A percentile compares a stretch with the other conserved stretches of the same genome.
Evolutionary conservation across 257 asterid species (phyloP).

Genomic region (Nicotiana paniculata): DNA sequence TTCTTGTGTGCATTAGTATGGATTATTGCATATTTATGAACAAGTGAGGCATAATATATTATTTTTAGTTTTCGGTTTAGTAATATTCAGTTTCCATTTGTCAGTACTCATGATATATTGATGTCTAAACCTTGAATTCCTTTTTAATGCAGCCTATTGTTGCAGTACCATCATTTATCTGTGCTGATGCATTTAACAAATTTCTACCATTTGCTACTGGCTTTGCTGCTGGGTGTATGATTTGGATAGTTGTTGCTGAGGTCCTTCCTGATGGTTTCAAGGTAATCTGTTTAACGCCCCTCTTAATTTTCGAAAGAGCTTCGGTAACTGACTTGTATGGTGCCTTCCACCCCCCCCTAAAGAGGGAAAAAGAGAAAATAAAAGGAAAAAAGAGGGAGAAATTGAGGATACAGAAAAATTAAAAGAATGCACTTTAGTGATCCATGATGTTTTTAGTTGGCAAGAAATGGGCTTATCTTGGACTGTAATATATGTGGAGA

Average conservation of each 20-base stretch:
- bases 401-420: background rate
- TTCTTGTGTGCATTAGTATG: background rate
- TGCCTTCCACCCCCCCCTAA: background rate
- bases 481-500: background rate
- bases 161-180: slow-evolving; percentile 93
- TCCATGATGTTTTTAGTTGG: background rate
- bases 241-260: slow-evolving; percentile 98
- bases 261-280: slow-evolving; percentile 95
- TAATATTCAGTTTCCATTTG: background rate
- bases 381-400: background rate
- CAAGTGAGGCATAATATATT: background rate
- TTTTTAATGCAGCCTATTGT: slow-evolving; percentile 81
- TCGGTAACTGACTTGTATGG: background rate
- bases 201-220: slow-evolving; percentile 97
- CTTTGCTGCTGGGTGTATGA: slow-evolving; percentile 99
- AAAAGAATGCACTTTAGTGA: background rate
- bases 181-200: slow-evolving; percentile 94
- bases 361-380: background rate
- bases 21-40: background rate
- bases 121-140: slow-evolving; percentile 16
- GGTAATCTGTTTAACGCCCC: slow-evolving; percentile 35
- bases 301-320: background rate
- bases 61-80: background rate
- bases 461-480: background rate
- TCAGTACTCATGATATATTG: slow-evolving; percentile 8